A percentile compares a stretch with the other conserved stretches of the same genome.
phyloP scores from a whole-genome alignment of 768 basidiomycete genomes.

The Rhodotorula babjevae region DNA sequence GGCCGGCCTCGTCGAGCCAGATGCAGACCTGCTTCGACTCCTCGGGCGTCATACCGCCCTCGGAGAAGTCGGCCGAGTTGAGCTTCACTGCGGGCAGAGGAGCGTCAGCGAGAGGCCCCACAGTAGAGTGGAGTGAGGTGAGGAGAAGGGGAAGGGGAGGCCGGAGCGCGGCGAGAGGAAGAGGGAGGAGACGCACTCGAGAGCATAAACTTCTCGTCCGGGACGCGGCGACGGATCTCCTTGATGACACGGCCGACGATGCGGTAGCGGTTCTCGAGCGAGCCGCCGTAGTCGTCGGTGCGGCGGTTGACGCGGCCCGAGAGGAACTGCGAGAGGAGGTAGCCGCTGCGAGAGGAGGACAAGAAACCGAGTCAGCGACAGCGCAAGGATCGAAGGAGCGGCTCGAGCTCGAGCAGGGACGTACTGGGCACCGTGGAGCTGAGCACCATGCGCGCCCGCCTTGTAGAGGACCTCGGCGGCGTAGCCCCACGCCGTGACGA shows the following conservation, averaged over 20 bases:
- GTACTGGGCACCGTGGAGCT: conserved; percentile 17
- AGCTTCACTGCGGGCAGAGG: conserved; percentile 1
- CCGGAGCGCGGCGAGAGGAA: no score
- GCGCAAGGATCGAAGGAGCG: background rate
- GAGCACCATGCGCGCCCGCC: conserved; percentile 8
- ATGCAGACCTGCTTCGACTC: conserved; percentile 46
- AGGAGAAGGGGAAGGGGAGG: no score
- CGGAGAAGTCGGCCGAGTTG: conserved; percentile 38
- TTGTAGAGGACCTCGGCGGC: conserved; percentile 53
- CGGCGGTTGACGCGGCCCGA: conserved; percentile 39
- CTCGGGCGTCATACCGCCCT: conserved; percentile 45
- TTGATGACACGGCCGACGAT: conserved; percentile 58
- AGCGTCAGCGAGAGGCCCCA: no score
- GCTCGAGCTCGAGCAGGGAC: no score
- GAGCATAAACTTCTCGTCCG: conserved; percentile 37
- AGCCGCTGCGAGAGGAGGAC: background rate
- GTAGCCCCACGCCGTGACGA: conserved; percentile 47
- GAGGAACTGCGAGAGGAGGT: conserved; percentile 38
- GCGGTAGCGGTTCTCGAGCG: conserved; percentile 57
- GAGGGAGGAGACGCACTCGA: conserved; percentile 15
- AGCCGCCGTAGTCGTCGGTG: conserved; percentile 57
- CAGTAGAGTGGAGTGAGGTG: no score
- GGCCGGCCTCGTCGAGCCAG: conserved; percentile 46
- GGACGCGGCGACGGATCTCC: conserved; percentile 48
- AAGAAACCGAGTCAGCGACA: background rate